Conservation (phyloP, 192 early-diverging fungal genomes). For the Linnemannia exigua region DNA sequence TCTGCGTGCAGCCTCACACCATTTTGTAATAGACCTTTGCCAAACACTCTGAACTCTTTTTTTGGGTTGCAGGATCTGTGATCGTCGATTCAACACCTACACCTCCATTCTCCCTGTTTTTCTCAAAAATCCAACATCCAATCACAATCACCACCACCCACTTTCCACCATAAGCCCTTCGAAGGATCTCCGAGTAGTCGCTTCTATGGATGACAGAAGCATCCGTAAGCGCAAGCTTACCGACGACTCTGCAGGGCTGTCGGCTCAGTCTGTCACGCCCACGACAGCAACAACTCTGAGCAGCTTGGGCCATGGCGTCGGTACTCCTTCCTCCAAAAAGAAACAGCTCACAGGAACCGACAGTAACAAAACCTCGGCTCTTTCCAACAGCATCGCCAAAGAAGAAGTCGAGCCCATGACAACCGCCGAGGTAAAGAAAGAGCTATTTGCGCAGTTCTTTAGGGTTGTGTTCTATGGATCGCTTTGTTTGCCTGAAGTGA, state of each 20-base stretch:
- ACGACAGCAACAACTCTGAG: not conserved
- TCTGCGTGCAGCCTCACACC: not conserved
- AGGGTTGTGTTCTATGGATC: not conserved
- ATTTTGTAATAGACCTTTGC: not conserved
- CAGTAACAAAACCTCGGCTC: slow-evolving; percentile 4
- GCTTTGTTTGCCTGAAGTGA: not conserved
- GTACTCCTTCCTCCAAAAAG: slow-evolving; percentile 22
- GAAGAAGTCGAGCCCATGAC: slow-evolving; percentile 16
- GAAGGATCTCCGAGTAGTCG: slow-evolving; percentile 49
- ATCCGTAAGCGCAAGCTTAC: slow-evolving; percentile 61
- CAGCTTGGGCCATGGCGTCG: slow-evolving; percentile 1
- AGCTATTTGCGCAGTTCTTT: not conserved
- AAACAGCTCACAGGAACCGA: slow-evolving; percentile 18
- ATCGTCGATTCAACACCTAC: not conserved
- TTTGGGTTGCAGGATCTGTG: not conserved
- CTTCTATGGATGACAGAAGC: slow-evolving; percentile 61
- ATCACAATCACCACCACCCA: not conserved
- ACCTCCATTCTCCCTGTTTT: not conserved
- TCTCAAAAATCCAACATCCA: not conserved
- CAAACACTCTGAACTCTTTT: not conserved
- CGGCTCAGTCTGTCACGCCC: slow-evolving; percentile 19
- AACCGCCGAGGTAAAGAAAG: slow-evolving; percentile 27
- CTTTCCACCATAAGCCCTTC: slow-evolving; percentile 56
- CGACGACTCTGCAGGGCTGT: slow-evolving; percentile 41
- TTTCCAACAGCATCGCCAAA: slow-evolving; percentile 2